A percentile compares a stretch with the other conserved stretches of the same genome.
Evolutionary conservation across 352 stramenopile species (phyloP).

Genomic region (Sclerospora graminicola): DNA sequence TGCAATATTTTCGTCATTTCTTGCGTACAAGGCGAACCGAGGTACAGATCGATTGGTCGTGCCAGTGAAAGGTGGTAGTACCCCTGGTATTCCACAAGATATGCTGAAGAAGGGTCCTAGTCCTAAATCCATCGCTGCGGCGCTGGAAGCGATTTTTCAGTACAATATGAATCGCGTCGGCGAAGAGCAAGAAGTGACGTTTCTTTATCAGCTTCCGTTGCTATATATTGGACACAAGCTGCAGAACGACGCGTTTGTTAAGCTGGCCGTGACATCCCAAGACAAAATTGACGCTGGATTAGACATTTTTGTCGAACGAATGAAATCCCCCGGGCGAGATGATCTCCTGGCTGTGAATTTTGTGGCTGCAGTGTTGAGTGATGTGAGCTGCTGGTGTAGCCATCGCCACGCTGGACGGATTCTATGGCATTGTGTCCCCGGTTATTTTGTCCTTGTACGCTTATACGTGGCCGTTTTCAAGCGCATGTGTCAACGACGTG

Average conservation of each 20-base stretch:
- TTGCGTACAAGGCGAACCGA: slow-evolving; percentile 33
- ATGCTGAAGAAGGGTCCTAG: slow-evolving; percentile 27
- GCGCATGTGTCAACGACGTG: slow-evolving; percentile 67
- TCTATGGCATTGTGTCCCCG: slow-evolving; percentile 69
- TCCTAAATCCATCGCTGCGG: slow-evolving; percentile 22
- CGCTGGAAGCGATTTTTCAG: slow-evolving; percentile 41
- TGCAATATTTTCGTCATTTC: slow-evolving; percentile 39
- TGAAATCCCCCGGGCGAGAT: slow-evolving; percentile 43
- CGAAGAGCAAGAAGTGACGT: slow-evolving; percentile 37
- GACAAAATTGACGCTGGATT: slow-evolving; percentile 45
- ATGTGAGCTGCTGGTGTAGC: slow-evolving; percentile 51
- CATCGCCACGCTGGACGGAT: slow-evolving; percentile 29
- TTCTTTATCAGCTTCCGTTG: slow-evolving; percentile 45
- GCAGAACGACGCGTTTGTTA: slow-evolving; percentile 32
- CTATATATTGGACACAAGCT: slow-evolving; percentile 41
- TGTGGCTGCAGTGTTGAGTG: slow-evolving; percentile 49
- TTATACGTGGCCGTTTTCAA: slow-evolving; percentile 60
- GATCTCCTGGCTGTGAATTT: slow-evolving; percentile 62
- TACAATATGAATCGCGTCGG: slow-evolving; percentile 27
- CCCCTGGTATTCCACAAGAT: slow-evolving; percentile 24
- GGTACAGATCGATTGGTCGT: slow-evolving; percentile 28
- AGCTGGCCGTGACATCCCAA: slow-evolving; percentile 17
- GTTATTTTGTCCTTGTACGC: slow-evolving; percentile 62
- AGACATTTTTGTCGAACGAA: slow-evolving; percentile 41
- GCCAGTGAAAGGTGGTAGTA: slow-evolving; percentile 14